Conservation (phyloP, 352 stramenopile species). For the Peronospora tabacina region DNA sequence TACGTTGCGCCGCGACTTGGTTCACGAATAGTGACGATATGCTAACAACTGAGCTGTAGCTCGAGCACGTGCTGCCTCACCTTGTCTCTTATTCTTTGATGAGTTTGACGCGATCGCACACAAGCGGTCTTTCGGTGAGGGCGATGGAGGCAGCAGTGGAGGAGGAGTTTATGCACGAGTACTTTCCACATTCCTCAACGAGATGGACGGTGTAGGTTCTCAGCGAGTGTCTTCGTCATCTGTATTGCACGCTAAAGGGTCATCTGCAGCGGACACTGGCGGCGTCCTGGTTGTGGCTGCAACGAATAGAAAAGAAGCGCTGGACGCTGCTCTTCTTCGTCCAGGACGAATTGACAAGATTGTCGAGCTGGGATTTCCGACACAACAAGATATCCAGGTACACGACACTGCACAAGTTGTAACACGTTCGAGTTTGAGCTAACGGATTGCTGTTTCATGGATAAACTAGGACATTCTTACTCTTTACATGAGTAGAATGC, state of each 20-base stretch:
- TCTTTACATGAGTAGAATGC: conserved; percentile 64
- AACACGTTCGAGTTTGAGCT: conserved; percentile 1
- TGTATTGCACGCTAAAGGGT: conserved; percentile 7
- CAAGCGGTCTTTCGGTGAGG: conserved; percentile 54
- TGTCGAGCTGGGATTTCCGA: conserved; percentile 52
- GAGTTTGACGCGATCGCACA: conserved; percentile 79
- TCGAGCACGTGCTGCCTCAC: conserved; percentile 55
- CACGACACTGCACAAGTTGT: background rate
- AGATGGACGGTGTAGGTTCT: conserved; percentile 74
- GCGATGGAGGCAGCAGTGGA: conserved; percentile 31
- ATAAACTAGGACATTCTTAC: conserved; percentile 50
- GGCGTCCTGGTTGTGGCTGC: conserved; percentile 66
- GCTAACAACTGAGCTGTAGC: conserved; percentile 25
- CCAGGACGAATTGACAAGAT: conserved; percentile 75
- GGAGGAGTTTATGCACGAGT: conserved; percentile 70
- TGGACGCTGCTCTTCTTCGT: conserved; percentile 67
- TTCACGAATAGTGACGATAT: background rate
- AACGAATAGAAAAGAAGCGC: conserved; percentile 59
- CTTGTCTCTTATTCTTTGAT: conserved; percentile 82
- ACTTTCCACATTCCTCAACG: conserved; percentile 78
- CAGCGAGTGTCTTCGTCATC: conserved; percentile 19
- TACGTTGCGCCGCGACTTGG: conserved; percentile 14
- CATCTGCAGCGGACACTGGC: conserved; percentile 10
- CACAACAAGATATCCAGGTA: conserved; percentile 39
- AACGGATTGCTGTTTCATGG: conserved; percentile 5